Evolutionary conservation across 352 stramenopile genomes (phyloP).

Genomic region (Pythium insidiosum): DNA sequence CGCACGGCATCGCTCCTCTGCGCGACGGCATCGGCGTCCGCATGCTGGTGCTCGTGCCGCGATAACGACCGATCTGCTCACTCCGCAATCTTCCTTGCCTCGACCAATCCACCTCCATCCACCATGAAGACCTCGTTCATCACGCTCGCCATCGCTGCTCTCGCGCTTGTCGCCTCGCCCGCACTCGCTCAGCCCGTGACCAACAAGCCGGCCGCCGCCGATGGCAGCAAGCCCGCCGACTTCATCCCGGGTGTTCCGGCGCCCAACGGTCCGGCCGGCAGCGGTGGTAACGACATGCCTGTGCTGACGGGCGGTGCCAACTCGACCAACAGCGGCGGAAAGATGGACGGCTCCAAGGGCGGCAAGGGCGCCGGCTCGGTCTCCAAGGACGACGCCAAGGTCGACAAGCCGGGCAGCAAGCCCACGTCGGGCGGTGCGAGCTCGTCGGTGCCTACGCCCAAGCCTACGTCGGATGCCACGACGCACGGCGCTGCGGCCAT

Average conservation of each 20-base stretch:
- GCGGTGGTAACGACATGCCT: conserved; percentile 1
- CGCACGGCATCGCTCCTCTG: too few relatives aligned
- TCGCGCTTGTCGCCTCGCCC: neutral
- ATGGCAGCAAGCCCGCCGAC: neutral
- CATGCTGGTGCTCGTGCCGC: too few relatives aligned
- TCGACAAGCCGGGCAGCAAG: too few relatives aligned
- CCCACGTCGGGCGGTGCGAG: too few relatives aligned
- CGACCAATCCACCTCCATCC: neutral
- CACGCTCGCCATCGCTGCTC: conserved; percentile 1
- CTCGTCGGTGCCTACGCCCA: neutral
- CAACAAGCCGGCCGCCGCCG: neutral
- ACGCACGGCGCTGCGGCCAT: neutral
- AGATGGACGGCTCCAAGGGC: neutral
- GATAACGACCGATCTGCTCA: too few relatives aligned
- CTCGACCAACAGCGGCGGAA: neutral
- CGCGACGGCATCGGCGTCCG: too few relatives aligned
- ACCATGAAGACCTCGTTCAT: conserved; percentile 13
- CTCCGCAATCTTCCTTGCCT: too few relatives aligned
- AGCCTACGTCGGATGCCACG: neutral
- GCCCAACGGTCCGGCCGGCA: conserved; percentile 2
- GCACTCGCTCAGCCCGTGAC: neutral
- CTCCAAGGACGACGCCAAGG: neutral
- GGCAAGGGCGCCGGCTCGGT: neutral
- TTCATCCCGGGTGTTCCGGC: conserved; percentile 19
- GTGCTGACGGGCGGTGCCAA: neutral